phyloP scores from a whole-genome alignment of 139 green algal species.

The Tetraselmis striata region DNA sequence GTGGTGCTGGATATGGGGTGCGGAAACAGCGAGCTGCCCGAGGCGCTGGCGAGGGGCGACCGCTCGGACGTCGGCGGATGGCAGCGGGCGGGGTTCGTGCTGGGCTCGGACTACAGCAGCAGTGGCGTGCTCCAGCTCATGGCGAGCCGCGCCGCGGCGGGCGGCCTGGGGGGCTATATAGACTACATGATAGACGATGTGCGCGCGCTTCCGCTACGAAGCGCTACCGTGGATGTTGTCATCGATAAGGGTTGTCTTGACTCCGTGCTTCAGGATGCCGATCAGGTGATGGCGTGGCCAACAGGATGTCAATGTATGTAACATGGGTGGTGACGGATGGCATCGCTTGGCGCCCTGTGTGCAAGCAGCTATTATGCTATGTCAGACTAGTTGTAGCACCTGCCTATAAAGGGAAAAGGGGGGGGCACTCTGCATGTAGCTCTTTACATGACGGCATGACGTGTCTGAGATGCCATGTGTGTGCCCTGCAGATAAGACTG shows the following conservation, averaged over 20 bases:
- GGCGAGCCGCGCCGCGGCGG: too few species aligned
- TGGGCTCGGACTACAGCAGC: not conserved
- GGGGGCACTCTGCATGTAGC: not conserved
- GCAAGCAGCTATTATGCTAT: not conserved
- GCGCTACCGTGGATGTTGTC: not conserved
- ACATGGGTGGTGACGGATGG: not conserved
- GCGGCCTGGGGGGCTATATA: not conserved
- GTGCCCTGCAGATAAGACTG: not conserved
- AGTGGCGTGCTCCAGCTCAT: not conserved
- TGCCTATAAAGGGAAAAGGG: too few species aligned
- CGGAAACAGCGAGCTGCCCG: not conserved
- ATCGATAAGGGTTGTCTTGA: not conserved
- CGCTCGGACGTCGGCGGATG: not conserved
- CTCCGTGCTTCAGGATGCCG: not conserved
- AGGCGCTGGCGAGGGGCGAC: not conserved
- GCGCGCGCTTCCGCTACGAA: not conserved
- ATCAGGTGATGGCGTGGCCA: not conserved
- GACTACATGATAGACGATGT: not conserved
- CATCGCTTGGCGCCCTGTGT: not conserved
- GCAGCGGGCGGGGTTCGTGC: not conserved
- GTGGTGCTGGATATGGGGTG: not conserved
- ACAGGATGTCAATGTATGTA: too few species aligned
- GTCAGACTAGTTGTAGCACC: not conserved
- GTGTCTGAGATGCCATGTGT: not conserved
- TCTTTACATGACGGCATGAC: not conserved